Evolutionary conservation across 2,329 filamentous ascomycete genomes (phyloP).

Genomic region (Dactylellina haptotyla): DNA sequence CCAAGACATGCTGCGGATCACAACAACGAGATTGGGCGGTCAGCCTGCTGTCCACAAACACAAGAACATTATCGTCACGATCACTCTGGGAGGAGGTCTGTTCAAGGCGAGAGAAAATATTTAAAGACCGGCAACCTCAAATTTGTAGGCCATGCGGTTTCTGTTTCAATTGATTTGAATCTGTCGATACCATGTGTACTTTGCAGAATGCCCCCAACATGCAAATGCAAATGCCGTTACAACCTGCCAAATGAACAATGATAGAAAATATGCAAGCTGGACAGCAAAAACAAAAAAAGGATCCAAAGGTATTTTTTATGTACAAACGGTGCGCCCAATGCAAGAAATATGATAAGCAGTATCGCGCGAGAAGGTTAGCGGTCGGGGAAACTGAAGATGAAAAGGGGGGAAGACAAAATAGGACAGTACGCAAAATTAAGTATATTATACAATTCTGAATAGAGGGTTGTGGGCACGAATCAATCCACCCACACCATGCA

Average conservation of each 20-base stretch:
- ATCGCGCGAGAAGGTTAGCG: no score
- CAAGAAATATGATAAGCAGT: conserved; percentile 16
- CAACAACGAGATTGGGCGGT: no score
- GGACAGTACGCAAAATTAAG: conserved; percentile 3
- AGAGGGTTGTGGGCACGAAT: conserved; percentile 13
- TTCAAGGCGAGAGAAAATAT: neutral
- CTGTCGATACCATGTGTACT: conserved; percentile 42
- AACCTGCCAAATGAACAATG: conserved; percentile 32
- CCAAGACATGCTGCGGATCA: no score
- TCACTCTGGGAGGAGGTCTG: neutral
- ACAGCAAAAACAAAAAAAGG: neutral
- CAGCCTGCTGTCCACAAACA: no score
- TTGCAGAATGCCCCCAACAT: conserved; percentile 41
- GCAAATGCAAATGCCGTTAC: conserved; percentile 39
- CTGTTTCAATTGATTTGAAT: conserved; percentile 45
- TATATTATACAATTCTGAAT: conserved; percentile 45
- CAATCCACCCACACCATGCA: conserved; percentile 27
- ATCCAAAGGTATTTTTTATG: conserved; percentile 16
- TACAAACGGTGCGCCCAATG: conserved; percentile 34
- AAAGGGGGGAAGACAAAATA: conserved; percentile 2
- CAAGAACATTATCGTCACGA: neutral
- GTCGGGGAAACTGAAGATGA: no score
- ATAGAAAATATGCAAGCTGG: conserved; percentile 19
- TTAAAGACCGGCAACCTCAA: conserved; percentile 53
- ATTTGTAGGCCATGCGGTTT: conserved; percentile 54